Base-by-base conservation (phyloP, 2,329 filamentous ascomycete species). In the Chrysosporium keratinophilum region DNA sequence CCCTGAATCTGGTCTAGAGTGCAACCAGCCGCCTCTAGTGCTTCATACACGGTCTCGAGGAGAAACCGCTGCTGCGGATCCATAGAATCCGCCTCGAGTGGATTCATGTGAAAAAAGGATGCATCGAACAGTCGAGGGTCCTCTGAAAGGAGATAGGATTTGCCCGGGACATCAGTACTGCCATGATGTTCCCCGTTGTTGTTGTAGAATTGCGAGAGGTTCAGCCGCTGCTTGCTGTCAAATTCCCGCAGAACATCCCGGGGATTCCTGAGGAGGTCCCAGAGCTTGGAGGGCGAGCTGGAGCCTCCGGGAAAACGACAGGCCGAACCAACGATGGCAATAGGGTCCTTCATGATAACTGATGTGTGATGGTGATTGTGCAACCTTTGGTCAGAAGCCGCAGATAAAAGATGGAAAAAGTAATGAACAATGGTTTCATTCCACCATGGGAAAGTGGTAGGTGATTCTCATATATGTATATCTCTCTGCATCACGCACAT, bases 61-160 rank as follows among this genome's bases (percentile, higher is more conserved):
- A 62, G 52, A 1, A 64, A 35, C 6, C 66, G 56, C 34, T 67
- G 63, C 42, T 65, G 63, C 7, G 65, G 66, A 45, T 67, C 65
- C 54, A 68, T 63, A 3, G 60, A 47, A 2, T 56, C 55, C 2
- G 62, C 64, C 43, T 67, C 65, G 0, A 48, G 46, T 1, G 61
- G 43, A 2, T 35, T 55, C 4, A 66, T 64, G 6, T 50, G 42
- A 51, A 65, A 70, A 44, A 70, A 69, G 0, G 57, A 50, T 0
- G 63, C 61, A 54, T 70, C 67, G 34, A 69, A 69, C 1, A 43
- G 19, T 0, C 50, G 42, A 1, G 61, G 33, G 45, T 67, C 63
- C 12, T 63, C 60, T 2, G 40, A n/a, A 7, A 57, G 44, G 9
- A 58, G 45, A 41, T 59, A 47, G 55, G 44, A 10, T 17, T 51